A percentile compares a stretch with the other conserved stretches of the same genome.
Evolutionary conservation across 805 yeast species (phyloP).

Genomic region (Wickerhamomyces ciferrii): DNA sequence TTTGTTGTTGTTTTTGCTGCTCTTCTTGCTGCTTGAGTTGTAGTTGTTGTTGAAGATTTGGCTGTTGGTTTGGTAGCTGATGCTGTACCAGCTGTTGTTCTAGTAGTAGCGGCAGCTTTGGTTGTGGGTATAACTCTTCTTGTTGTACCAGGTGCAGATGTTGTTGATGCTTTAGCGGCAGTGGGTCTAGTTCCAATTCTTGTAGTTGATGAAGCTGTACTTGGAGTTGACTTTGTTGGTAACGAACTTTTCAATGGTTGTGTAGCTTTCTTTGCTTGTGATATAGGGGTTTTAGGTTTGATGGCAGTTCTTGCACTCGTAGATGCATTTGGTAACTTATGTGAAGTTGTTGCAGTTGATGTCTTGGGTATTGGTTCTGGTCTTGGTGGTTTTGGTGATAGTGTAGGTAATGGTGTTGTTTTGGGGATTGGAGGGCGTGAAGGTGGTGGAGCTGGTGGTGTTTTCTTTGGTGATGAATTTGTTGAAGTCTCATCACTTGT

Average conservation of each 20-base stretch:
- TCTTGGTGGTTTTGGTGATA: not conserved
- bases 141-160: not conserved
- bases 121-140: not conserved
- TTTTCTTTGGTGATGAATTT: slow-evolving; percentile 6
- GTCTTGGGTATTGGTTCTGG: not conserved
- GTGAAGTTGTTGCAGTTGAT: slow-evolving; percentile 1
- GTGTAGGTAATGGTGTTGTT: not conserved
- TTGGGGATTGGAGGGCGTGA: not conserved
- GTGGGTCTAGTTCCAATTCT: not conserved
- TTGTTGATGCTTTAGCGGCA: not conserved
- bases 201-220: slow-evolving; percentile 2
- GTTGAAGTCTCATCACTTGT: not conserved
- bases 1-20: not conserved
- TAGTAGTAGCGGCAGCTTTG: too few relatives aligned
- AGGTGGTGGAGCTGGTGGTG: slow-evolving; percentile 1
- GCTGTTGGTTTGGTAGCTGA: not conserved
- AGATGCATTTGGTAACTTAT: not conserved
- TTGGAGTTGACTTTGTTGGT: not conserved
- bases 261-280: slow-evolving; percentile 3
- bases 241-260: not conserved
- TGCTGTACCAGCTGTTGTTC: not conserved
- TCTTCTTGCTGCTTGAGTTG: slow-evolving; percentile 2
- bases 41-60: not conserved
- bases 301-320: not conserved
- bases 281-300: slow-evolving; percentile 2